A percentile compares a stretch with the other conserved stretches of the same genome.
phyloP scores from a whole-genome alignment of 129 eudicot genomes.

The Lonicera japonica region DNA sequence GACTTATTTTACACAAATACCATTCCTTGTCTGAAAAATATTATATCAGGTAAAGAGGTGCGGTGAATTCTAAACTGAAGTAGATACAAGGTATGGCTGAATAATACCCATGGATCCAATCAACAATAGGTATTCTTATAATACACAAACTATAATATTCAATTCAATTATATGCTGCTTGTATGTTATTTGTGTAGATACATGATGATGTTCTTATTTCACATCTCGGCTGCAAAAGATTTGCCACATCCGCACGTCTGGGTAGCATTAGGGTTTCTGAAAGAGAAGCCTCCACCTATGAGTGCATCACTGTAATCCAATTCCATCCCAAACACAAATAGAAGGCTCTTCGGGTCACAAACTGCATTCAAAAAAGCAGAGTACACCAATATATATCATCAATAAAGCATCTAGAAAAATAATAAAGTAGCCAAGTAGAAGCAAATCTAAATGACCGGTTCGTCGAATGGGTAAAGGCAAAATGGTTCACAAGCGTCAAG shows the following conservation, averaged over 20 bases:
- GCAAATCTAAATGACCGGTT: not conserved
- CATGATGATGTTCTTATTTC: slow-evolving; percentile 3
- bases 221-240: slow-evolving; percentile 88
- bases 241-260: slow-evolving; percentile 99
- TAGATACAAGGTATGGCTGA: too few species aligned
- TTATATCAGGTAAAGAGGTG: too few species aligned
- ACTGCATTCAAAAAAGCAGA: slow-evolving; percentile 39
- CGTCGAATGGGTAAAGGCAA: too few species aligned
- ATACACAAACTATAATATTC: too few species aligned
- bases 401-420: slow-evolving; percentile 4
- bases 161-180: too few species aligned
- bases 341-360: slow-evolving; percentile 99
- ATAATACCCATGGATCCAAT: too few species aligned
- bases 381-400: not conserved
- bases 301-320: slow-evolving; percentile 96
- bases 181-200: too few species aligned
- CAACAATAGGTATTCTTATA: too few species aligned
- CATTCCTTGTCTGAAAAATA: too few species aligned
- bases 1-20: too few species aligned
- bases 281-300: slow-evolving; percentile 96
- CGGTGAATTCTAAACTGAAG: too few species aligned
- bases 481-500: too few species aligned
- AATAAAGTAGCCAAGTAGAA: not conserved
- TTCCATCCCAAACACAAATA: slow-evolving; percentile 89
- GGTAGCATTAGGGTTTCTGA: slow-evolving; percentile 93